These are phyloP conservation scores for Saururus chinensis DNA, from an alignment of 164 flowering plant genomes.

Conservation along the genomic window DNA sequence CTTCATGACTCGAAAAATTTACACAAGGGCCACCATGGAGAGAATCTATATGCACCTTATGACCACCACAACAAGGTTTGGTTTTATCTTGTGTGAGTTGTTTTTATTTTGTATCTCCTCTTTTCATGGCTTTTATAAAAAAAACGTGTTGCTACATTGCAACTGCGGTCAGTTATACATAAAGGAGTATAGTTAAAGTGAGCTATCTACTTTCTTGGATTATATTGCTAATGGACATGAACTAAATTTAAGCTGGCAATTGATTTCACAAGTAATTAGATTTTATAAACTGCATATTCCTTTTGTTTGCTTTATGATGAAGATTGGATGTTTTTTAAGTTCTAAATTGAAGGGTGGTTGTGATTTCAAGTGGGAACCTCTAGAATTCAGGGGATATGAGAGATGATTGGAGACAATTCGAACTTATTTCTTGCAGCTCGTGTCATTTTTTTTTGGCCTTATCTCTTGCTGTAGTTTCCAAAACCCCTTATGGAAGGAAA, in stretches of 20 bases:
- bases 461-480: too few relatives aligned
- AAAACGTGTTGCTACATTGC: too few relatives aligned
- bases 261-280: conserved; percentile 77
- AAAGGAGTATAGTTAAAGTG: too few relatives aligned
- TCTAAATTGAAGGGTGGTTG: neutral
- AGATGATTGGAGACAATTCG: too few relatives aligned
- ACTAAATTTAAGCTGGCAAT: conserved; percentile 93
- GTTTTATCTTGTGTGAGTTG: neutral
- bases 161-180: too few relatives aligned
- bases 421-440: too few relatives aligned
- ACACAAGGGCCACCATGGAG: conserved; percentile 49
- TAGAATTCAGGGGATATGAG: conserved; percentile 32
- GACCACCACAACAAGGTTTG: conserved; percentile 49
- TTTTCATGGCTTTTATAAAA: neutral
- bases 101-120: neutral
- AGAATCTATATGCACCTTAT: conserved; percentile 40
- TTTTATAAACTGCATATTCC: neutral
- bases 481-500: too few relatives aligned
- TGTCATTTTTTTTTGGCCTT: too few relatives aligned
- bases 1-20: conserved; percentile 51
- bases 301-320: neutral
- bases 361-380: conserved; percentile 92
- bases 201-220: conserved; percentile 65
- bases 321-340: neutral
- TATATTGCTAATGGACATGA: conserved; percentile 87